phyloP scores from a whole-genome alignment of 345 rosid species.

The Xanthoceras sorbifolium region DNA sequence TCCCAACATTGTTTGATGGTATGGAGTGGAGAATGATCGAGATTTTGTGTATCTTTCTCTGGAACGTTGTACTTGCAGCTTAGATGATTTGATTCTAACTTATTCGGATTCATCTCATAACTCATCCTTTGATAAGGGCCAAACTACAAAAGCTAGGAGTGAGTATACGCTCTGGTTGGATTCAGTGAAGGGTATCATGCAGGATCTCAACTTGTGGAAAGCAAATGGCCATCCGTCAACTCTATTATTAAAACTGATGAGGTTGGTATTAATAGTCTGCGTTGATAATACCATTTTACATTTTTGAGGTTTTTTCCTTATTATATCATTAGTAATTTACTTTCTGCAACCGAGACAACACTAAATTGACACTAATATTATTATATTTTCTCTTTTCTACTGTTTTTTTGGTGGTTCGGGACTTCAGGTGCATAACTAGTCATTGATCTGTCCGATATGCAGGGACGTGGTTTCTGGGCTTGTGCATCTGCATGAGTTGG shows the following conservation, averaged over 20 bases:
- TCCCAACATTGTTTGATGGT: constrained; percentile 91
- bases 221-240: constrained; percentile 70
- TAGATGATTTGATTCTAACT: constrained; percentile 71
- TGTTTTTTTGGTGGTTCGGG: neutral
- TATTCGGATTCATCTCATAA: constrained; percentile 39
- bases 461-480: constrained; percentile 92
- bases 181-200: constrained; percentile 39
- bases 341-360: neutral
- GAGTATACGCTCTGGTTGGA: constrained; percentile 48
- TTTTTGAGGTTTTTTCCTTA: neutral
- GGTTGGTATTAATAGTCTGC: constrained; percentile 41
- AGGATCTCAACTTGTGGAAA: constrained; percentile 67
- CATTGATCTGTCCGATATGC: constrained; percentile 26
- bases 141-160: constrained; percentile 34
- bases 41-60: constrained; percentile 92
- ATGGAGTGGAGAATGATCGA: constrained; percentile 87
- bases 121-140: constrained; percentile 29
- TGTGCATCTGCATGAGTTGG: constrained; percentile 85
- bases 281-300: constrained; percentile 10
- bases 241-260: constrained; percentile 73
- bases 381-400: neutral
- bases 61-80: constrained; percentile 84
- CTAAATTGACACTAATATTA: neutral
- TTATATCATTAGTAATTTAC: neutral
- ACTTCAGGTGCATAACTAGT: constrained; percentile 1